Percentiles rank a stretch among this genome's conserved stretches.
These are phyloP conservation scores for Solanum medicagineum DNA, from an alignment of 257 asterid genomes.

Conservation along the genomic window DNA sequence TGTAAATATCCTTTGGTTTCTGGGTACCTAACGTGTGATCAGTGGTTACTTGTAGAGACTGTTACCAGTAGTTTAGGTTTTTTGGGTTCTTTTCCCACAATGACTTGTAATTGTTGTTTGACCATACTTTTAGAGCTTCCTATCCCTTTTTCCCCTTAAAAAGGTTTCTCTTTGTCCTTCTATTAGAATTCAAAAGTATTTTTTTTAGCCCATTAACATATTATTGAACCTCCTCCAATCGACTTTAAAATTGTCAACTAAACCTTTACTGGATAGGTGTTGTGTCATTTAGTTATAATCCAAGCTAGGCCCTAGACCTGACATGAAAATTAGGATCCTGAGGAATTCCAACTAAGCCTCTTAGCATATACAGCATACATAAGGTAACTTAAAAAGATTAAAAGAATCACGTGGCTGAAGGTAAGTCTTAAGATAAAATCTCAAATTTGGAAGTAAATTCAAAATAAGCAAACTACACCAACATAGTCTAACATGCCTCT, in stretches of 20 bases:
- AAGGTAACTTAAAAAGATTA: too few species aligned
- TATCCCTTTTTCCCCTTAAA: neutral
- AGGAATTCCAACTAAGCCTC: too few species aligned
- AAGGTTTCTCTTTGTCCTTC: neutral
- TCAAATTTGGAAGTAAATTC: too few species aligned
- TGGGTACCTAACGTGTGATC: neutral
- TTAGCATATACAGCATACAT: too few species aligned
- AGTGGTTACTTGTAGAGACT: neutral
- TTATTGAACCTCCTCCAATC: neutral
- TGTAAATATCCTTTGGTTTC: neutral
- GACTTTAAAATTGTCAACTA: neutral
- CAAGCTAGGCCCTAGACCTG: too few species aligned
- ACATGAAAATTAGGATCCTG: too few species aligned
- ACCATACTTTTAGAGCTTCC: neutral
- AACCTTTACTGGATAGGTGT: neutral
- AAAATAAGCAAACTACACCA: too few species aligned
- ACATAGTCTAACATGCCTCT: too few species aligned
- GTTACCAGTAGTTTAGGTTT: neutral
- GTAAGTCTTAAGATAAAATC: too few species aligned
- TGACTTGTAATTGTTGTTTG: neutral
- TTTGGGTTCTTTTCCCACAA: neutral
- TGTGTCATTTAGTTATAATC: neutral
- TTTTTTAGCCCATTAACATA: neutral
- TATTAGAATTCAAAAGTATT: neutral
- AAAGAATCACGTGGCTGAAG: too few species aligned